These are phyloP conservation scores for Suillus ampliporus DNA, from an alignment of 768 basidiomycete species.

Conservation along the genomic window DNA sequence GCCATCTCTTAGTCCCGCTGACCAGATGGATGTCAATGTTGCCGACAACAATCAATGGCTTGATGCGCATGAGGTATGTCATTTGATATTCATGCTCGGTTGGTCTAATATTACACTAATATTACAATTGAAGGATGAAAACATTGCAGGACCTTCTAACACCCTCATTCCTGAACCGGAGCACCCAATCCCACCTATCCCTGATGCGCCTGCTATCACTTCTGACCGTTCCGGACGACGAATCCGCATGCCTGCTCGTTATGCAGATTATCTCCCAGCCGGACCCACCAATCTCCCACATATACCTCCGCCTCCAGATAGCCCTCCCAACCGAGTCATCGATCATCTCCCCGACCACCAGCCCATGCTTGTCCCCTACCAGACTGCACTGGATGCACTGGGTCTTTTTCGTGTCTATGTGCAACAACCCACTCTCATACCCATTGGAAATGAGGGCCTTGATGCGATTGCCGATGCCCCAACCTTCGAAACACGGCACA, in stretches of 20 bases:
- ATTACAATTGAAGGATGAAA: too few relatives aligned
- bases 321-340: too few relatives aligned
- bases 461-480: conserved; percentile 6
- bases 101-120: background rate
- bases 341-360: background rate
- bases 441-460: background rate
- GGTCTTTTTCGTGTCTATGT: conserved; percentile 12
- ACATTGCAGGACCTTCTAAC: too few relatives aligned
- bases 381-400: background rate
- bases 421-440: background rate
- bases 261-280: conserved; percentile 9
- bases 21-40: background rate
- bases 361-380: background rate
- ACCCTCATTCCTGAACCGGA: too few relatives aligned
- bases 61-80: background rate
- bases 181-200: too few relatives aligned
- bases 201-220: too few relatives aligned
- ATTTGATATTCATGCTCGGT: background rate
- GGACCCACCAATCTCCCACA: background rate
- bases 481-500: background rate
- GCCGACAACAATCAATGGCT: background rate
- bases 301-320: too few relatives aligned
- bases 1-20: background rate
- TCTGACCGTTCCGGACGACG: background rate
- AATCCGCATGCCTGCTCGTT: conserved; percentile 3